Evolutionary conservation across 257 asterid genomes (phyloP).

Genomic region (Cynanchum wilfordii): DNA sequence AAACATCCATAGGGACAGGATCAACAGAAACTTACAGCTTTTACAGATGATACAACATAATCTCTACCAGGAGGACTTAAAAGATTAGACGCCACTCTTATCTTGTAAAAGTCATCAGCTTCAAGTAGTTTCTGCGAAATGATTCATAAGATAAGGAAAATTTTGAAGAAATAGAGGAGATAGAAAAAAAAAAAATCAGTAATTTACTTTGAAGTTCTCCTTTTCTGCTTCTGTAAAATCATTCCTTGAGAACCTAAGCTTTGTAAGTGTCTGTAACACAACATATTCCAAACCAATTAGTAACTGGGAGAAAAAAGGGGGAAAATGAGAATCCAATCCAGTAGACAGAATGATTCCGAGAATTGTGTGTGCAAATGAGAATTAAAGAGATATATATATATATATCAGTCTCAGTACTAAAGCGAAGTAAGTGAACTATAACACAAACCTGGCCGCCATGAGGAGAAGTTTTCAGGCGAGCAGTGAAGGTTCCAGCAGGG

Average conservation of each 20-base stretch:
- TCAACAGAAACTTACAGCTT: conserved; percentile 63
- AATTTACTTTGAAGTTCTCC: conserved; percentile 61
- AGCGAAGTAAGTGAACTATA: not conserved
- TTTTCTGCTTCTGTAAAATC: conserved; percentile 59
- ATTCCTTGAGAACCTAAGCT: conserved; percentile 89
- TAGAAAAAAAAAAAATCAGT: not conserved
- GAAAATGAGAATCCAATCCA: not conserved
- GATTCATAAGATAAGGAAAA: conserved; percentile 10
- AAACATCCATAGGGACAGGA: not conserved
- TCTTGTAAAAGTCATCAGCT: conserved; percentile 79
- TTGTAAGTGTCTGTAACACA: conserved; percentile 67
- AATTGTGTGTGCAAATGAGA: not conserved
- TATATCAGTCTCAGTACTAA: not conserved
- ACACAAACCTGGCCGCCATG: conserved; percentile 69
- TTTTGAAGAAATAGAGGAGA: conserved; percentile 6
- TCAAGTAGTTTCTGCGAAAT: conserved; percentile 70
- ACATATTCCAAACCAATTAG: not conserved
- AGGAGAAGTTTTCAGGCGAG: conserved; percentile 75
- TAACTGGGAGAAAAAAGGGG: too few relatives aligned
- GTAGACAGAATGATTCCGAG: too few relatives aligned
- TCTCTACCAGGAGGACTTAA: conserved; percentile 71
- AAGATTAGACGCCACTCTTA: conserved; percentile 77
- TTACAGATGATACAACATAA: conserved; percentile 69
- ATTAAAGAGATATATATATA: too few relatives aligned
- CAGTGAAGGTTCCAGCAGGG: conserved; percentile 84